These are phyloP conservation scores for Melanopsichium pennsylvanicum DNA, from an alignment of 1,284 basidiomycete genomes.

Conservation along the genomic window DNA sequence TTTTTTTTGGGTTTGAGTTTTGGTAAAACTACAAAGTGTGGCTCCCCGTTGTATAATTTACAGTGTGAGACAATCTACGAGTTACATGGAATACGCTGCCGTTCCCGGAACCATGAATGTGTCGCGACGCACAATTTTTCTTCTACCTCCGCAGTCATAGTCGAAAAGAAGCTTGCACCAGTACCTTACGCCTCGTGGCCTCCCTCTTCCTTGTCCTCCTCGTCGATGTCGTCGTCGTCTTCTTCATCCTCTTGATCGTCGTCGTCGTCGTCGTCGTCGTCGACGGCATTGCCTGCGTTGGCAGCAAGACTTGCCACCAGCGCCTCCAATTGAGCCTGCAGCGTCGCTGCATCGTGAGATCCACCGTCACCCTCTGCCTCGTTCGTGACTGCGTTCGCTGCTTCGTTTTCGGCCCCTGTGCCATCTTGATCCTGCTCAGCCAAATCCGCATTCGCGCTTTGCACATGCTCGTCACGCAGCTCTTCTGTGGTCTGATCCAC, in stretches of 20 bases:
- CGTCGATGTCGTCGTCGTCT: conserved; percentile 3
- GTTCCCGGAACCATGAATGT: no score
- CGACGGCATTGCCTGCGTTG: conserved; percentile 27
- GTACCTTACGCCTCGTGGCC: neutral
- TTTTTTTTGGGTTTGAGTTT: no score
- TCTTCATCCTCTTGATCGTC: conserved; percentile 4
- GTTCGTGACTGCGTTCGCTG: conserved; percentile 1
- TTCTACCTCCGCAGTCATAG: no score
- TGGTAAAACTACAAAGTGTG: conserved; percentile 27
- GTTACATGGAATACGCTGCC: neutral
- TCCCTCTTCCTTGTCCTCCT: conserved; percentile 1
- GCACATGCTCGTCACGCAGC: neutral
- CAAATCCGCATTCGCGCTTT: neutral
- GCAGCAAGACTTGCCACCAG: conserved; percentile 53
- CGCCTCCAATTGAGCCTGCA: conserved; percentile 53
- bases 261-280: conserved; percentile 30
- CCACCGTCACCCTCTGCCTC: conserved; percentile 1
- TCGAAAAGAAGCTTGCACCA: no score
- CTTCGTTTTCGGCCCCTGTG: no score
- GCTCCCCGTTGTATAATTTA: no score
- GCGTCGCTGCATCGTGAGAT: conserved; percentile 21
- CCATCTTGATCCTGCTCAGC: neutral
- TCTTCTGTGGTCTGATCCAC: conserved; percentile 13
- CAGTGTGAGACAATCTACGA: no score
- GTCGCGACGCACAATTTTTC: no score